These are phyloP conservation scores for Leptoxyphium fumago DNA, from an alignment of 2,329 filamentous ascomycete species.

Conservation along the genomic window DNA sequence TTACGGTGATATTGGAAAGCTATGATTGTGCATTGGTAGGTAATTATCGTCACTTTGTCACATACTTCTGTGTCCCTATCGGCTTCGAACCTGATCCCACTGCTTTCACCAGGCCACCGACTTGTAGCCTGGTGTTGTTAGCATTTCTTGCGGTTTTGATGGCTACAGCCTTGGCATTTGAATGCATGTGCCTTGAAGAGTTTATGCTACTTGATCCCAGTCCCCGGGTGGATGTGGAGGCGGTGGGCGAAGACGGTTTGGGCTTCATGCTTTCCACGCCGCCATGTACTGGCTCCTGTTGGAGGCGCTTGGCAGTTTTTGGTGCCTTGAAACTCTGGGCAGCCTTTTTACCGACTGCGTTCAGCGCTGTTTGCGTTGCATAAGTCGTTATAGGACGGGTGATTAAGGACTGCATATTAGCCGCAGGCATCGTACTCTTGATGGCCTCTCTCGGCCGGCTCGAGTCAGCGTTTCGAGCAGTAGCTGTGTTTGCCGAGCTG, in stretches of 20 bases:
- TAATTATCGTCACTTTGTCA: conserved; percentile 6
- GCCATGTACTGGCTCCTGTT: conserved; percentile 7
- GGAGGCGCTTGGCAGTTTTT: background rate
- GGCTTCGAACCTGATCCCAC: conserved; percentile 9
- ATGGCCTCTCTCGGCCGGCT: conserved; percentile 9
- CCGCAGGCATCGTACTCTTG: conserved; percentile 16
- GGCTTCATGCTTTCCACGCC: conserved; percentile 1
- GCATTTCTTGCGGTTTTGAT: background rate
- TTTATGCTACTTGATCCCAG: background rate
- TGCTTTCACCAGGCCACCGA: background rate
- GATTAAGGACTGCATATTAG: conserved; percentile 19
- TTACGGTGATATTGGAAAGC: too few species aligned
- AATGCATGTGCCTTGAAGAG: background rate
- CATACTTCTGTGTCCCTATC: conserved; percentile 15
- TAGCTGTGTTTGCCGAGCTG: conserved; percentile 1
- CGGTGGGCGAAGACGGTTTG: background rate
- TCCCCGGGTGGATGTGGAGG: too few species aligned
- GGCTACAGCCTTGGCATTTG: background rate
- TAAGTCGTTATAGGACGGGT: conserved; percentile 21
- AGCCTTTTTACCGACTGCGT: conserved; percentile 13
- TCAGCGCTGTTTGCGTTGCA: conserved; percentile 18
- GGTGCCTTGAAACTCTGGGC: conserved; percentile 10
- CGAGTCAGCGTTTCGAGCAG: background rate
- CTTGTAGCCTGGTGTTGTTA: background rate
- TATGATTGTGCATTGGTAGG: background rate